Percentiles rank a stretch among this genome's conserved stretches.
These are phyloP conservation scores for Populus simonii DNA, from an alignment of 345 rosid species.

Conservation along the genomic window DNA sequence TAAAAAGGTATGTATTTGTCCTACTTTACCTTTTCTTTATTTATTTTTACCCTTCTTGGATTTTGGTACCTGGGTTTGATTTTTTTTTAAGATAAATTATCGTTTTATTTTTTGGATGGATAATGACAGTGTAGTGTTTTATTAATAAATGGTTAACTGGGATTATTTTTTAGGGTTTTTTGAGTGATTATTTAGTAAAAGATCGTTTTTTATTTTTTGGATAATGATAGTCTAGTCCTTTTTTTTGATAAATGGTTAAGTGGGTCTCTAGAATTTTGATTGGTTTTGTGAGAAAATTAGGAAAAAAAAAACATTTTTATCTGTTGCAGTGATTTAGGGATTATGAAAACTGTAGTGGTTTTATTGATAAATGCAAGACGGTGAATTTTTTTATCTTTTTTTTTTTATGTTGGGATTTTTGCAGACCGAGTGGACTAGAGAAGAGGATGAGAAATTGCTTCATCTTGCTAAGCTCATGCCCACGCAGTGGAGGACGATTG, in stretches of 20 bases:
- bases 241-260: background rate
- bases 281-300: background rate
- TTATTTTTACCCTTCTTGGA: background rate
- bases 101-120: background rate
- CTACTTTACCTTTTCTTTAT: background rate
- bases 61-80: background rate
- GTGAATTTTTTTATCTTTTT: background rate
- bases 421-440: constrained; percentile 99
- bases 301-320: background rate
- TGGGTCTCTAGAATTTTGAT: background rate
- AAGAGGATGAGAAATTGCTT: constrained; percentile 97
- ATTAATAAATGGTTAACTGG: background rate
- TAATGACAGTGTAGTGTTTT: background rate
- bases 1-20: constrained; percentile 55
- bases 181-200: background rate
- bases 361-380: background rate
- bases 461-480: constrained; percentile 99
- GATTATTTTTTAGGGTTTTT: background rate
- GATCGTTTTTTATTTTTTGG: background rate
- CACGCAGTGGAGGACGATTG: constrained; percentile 98
- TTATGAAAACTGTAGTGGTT: background rate
- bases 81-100: background rate
- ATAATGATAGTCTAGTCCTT: background rate
- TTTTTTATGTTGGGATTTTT: constrained; percentile 11
- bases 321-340: too few relatives aligned